Evolutionary conservation across 2,329 filamentous ascomycete genomes (phyloP).

Genomic region (Aureobasidium sp.): DNA sequence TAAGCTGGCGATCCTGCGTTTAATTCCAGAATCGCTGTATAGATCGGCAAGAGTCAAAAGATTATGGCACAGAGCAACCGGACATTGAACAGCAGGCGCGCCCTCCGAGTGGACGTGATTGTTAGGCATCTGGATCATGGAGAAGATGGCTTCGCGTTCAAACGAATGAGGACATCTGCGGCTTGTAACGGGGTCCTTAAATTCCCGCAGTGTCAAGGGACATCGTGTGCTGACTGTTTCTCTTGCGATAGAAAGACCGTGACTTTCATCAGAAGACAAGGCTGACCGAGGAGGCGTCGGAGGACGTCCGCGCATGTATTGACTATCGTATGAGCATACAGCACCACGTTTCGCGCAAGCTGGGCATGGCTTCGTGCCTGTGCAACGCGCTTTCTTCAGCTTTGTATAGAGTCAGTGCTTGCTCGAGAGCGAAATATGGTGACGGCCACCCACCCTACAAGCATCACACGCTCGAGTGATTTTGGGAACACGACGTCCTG

Average conservation of each 20-base stretch:
- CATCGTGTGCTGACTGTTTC: slow-evolving; percentile 62
- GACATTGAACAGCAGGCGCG: slow-evolving; percentile 49
- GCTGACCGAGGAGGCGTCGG: slow-evolving; percentile 31
- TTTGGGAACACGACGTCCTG: neutral
- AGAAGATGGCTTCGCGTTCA: slow-evolving; percentile 57
- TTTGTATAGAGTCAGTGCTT: neutral
- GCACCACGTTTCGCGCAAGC: slow-evolving; percentile 25
- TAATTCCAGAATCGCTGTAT: slow-evolving; percentile 49
- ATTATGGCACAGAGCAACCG: slow-evolving; percentile 57
- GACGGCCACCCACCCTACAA: neutral
- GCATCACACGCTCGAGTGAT: neutral
- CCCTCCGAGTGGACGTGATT: slow-evolving; percentile 14
- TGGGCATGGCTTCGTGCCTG: slow-evolving; percentile 32
- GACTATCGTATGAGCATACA: slow-evolving; percentile 40
- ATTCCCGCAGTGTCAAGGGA: slow-evolving; percentile 58
- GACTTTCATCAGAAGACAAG: neutral
- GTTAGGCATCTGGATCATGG: slow-evolving; percentile 37
- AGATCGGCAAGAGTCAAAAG: slow-evolving; percentile 48
- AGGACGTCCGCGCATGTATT: slow-evolving; percentile 40
- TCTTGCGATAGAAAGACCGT: neutral
- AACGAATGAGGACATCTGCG: slow-evolving; percentile 65
- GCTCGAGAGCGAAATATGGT: neutral
- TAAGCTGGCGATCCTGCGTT: slow-evolving; percentile 52
- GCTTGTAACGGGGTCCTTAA: slow-evolving; percentile 61
- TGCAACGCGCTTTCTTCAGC: slow-evolving; percentile 31